phyloP scores from a whole-genome alignment of 1,284 basidiomycete species.

The Schizophyllum commune region DNA sequence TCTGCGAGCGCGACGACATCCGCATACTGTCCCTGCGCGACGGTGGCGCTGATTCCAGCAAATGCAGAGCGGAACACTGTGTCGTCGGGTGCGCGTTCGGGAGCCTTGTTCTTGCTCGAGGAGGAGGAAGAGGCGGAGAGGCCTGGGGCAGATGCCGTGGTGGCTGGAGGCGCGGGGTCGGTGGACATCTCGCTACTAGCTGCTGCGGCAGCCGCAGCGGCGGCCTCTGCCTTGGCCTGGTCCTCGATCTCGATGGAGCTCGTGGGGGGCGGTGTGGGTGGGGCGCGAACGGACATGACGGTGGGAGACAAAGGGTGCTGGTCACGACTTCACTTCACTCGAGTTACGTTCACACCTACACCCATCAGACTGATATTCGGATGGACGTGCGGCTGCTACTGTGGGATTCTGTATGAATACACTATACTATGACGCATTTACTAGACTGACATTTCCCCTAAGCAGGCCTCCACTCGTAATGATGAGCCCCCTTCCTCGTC shows the following conservation, averaged over 20 bases:
- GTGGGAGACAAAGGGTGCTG: conserved; percentile 3
- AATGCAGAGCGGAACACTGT: conserved; percentile 18
- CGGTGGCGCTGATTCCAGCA: conserved; percentile 25
- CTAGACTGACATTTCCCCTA: too few species aligned
- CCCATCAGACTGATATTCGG: too few species aligned
- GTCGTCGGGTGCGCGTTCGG: conserved; percentile 2
- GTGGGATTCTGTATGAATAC: too few species aligned
- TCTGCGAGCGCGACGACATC: conserved; percentile 44
- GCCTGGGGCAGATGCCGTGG: conserved; percentile 8
- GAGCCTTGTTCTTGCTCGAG: conserved; percentile 1
- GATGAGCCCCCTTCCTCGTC: too few species aligned
- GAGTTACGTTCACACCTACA: too few species aligned
- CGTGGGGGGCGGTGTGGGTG: conserved; percentile 52
- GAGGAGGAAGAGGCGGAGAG: conserved; percentile 5
- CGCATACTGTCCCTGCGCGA: conserved; percentile 35
- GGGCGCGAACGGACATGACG: conserved; percentile 30
- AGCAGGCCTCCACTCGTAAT: too few species aligned
- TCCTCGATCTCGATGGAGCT: conserved; percentile 49
- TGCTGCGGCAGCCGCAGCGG: background rate
- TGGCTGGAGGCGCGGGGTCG: conserved; percentile 9
- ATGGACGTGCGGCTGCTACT: too few species aligned
- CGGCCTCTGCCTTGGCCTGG: conserved; percentile 17
- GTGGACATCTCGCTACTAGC: conserved; percentile 13
- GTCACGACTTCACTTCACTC: too few species aligned
- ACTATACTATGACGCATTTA: too few species aligned